Evolutionary conservation across 352 stramenopile species (phyloP), one percentile per base, ranked within the genome.

Genomic region (Lagenidium sp.): DNA sequence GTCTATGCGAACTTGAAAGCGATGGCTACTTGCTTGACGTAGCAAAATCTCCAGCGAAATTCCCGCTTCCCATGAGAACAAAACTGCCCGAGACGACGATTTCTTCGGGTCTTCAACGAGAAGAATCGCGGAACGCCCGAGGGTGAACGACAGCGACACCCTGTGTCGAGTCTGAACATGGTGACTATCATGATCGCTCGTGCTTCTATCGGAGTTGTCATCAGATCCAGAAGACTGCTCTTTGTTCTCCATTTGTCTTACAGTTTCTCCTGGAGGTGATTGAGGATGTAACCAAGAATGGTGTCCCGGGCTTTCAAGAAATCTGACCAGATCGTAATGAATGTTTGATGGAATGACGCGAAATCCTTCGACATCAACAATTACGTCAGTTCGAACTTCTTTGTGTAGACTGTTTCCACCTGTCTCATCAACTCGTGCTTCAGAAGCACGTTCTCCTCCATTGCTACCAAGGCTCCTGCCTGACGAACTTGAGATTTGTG

Each of bases 341-440:
- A 91, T 88, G 47, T 87, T 91, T 3, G 75, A 88, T 26, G 79
- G 74, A 19, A 87, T 88, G 5, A 91, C 61, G 28, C 76, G 81
- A 26, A 91, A 88, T 12, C 75, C 75, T 16, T 79, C 61, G 21
- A 91, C 44, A 53, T 90, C 78, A 34, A 90, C 42, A 16, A 71
- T 66, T 18, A 91, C 28, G 36, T 91, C 70, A 36, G 84, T 85
- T 30, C 62, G 65, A 48, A 40, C 57, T 48, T 78, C 68, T 16
- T 38, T 57, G n/a, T n/a, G n/a, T n/a, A n/a, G n/a, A n/a, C n/a
- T n/a, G n/a, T n/a, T n/a, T n/a, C n/a, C n/a, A n/a, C n/a, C n/a
- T n/a, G n/a, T n/a, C n/a, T n/a, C n/a, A n/a, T n/a, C n/a, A n/a
- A n/a, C n/a, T n/a, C n/a, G n/a, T n/a, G n/a, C n/a, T n/a, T n/a